Conservation (phyloP, 495 filamentous ascomycete genomes). For the Acidiella bohemica region DNA sequence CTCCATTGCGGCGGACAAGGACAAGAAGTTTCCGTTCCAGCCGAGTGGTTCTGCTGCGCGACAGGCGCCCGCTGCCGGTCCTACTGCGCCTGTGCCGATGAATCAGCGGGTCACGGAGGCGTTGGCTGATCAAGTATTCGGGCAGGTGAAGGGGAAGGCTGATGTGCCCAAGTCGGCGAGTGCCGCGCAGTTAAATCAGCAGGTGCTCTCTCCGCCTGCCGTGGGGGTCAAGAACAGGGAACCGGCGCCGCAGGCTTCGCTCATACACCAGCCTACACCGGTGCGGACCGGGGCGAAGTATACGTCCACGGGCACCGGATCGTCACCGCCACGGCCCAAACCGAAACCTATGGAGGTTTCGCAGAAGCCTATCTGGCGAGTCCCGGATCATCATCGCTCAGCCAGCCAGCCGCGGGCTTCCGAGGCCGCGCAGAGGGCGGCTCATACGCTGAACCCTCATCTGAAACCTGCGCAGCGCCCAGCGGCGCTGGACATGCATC, state of each 20-base stretch:
- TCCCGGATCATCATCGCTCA: constrained; percentile 25
- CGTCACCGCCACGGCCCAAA: constrained; percentile 42
- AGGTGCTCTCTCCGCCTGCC: neutral
- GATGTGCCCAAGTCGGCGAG: constrained; percentile 6
- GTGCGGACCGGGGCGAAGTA: constrained; percentile 10
- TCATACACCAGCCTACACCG: constrained; percentile 16
- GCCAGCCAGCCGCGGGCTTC: constrained; percentile 26
- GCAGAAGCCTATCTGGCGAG: constrained; percentile 26
- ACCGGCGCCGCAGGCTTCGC: constrained; percentile 5
- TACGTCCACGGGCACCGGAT: constrained; percentile 72
- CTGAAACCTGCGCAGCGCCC: constrained; percentile 25
- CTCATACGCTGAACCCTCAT: constrained; percentile 28
- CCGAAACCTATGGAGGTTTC: constrained; percentile 31
- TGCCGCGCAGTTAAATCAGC: neutral
- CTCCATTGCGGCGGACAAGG: constrained; percentile 72
- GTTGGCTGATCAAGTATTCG: constrained; percentile 82
- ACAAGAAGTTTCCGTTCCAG: constrained; percentile 75
- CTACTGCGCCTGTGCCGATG: constrained; percentile 29
- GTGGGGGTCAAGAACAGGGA: neutral
- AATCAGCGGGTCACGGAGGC: constrained; percentile 65
- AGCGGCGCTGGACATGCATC: constrained; percentile 30
- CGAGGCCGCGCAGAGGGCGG: constrained; percentile 19
- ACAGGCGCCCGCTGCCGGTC: constrained; percentile 46
- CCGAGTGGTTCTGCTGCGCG: constrained; percentile 34
- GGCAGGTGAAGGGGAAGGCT: constrained; percentile 25